Conservation (phyloP, 176 grass and related monocot species). For the barley (Hordeum vulgare) region DNA sequence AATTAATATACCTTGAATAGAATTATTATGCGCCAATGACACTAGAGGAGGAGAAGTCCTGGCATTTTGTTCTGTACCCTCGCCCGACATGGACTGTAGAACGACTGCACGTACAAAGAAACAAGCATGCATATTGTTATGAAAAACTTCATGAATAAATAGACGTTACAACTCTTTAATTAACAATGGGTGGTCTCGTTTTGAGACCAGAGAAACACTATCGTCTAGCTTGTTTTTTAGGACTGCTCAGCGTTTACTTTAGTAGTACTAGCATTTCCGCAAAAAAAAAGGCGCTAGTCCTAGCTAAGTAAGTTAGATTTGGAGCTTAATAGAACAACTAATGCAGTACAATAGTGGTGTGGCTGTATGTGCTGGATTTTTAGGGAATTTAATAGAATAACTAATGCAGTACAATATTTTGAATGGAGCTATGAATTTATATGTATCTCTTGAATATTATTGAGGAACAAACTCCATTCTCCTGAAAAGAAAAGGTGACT, state of each 20-base stretch:
- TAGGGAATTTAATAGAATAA: neutral
- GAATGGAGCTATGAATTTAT: neutral
- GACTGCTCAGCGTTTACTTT: too few relatives aligned
- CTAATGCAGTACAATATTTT: neutral
- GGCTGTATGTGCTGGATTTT: neutral
- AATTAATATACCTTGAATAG: conserved; percentile 1
- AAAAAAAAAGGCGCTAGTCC: too few relatives aligned
- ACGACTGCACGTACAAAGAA: neutral
- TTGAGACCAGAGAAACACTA: neutral
- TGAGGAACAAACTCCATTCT: neutral
- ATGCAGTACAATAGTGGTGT: neutral
- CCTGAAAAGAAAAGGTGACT: neutral
- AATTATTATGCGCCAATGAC: neutral
- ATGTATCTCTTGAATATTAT: neutral
- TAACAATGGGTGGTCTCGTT: neutral
- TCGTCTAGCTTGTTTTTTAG: too few relatives aligned
- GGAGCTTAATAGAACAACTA: neutral
- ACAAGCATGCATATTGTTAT: neutral
- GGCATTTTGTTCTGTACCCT: neutral
- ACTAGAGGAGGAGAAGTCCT: neutral
- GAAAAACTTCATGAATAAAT: too few relatives aligned
- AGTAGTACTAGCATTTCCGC: too few relatives aligned
- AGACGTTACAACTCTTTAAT: too few relatives aligned
- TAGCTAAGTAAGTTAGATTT: too few relatives aligned
- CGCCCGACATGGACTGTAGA: neutral